Conservation (phyloP, 164 flowering plant genomes). For the Tetrastigma voinierianum region DNA sequence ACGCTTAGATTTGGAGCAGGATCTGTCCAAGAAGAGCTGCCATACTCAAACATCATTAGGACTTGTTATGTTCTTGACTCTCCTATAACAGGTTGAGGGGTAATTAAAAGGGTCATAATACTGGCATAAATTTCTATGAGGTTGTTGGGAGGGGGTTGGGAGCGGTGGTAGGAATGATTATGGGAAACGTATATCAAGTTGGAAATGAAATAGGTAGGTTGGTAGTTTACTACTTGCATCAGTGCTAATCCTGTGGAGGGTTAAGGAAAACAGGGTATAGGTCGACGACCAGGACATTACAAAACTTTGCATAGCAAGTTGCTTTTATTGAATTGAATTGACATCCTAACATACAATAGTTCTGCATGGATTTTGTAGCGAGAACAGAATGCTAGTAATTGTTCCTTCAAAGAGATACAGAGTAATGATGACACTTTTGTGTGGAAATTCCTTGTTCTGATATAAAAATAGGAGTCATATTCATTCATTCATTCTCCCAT, state of each 20-base stretch:
- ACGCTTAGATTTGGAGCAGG: constrained; percentile 8
- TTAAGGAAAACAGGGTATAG: neutral
- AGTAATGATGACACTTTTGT: too few species aligned
- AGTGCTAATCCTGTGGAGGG: neutral
- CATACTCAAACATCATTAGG: constrained; percentile 20
- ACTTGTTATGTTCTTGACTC: neutral
- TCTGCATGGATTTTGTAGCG: too few species aligned
- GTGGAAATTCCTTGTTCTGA: too few species aligned
- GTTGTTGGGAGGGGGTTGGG: constrained; percentile 2
- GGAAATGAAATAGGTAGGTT: neutral
- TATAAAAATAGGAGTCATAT: too few species aligned
- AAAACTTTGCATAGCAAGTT: too few species aligned
- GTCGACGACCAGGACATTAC: too few species aligned
- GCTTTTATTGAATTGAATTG: too few species aligned
- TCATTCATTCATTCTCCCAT: too few species aligned
- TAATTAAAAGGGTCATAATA: constrained; percentile 1
- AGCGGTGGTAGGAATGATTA: constrained; percentile 9
- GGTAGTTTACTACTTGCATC: too few species aligned
- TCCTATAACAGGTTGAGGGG: neutral
- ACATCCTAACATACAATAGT: too few species aligned
- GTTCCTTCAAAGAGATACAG: too few species aligned
- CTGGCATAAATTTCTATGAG: constrained; percentile 4
- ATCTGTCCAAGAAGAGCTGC: constrained; percentile 21
- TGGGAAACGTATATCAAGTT: neutral
- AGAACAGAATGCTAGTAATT: too few species aligned